Conservation (phyloP, 1,139 yeast species). For the Kurtzmaniella quercitrusa region DNA sequence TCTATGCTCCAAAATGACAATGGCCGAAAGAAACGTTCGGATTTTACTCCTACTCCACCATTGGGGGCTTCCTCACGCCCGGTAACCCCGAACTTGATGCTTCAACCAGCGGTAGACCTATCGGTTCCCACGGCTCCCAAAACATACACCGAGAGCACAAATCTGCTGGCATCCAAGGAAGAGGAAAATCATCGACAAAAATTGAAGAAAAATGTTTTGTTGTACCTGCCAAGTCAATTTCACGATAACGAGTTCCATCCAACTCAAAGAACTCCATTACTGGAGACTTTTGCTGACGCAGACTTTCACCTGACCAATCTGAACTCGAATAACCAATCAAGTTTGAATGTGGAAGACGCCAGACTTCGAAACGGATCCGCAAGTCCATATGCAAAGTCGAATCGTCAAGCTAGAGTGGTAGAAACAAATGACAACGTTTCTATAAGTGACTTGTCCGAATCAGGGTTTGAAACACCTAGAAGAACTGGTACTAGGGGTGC, state of each 20-base stretch:
- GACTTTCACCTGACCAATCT: not conserved
- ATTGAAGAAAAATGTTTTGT: slow-evolving; percentile 22
- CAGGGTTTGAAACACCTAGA: slow-evolving; percentile 3
- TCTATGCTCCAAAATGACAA: slow-evolving; percentile 3
- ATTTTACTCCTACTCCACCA: not conserved
- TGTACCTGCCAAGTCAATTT: slow-evolving; percentile 39
- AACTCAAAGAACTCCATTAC: slow-evolving; percentile 7
- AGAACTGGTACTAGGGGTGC: not conserved
- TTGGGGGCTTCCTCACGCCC: slow-evolving; percentile 5
- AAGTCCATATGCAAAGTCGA: slow-evolving; percentile 42
- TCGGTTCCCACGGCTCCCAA: not conserved
- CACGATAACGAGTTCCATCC: slow-evolving; percentile 33
- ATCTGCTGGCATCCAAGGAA: slow-evolving; percentile 1
- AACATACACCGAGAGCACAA: not conserved
- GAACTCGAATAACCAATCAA: not conserved
- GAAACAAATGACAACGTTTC: slow-evolving; percentile 32
- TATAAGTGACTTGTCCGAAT: slow-evolving; percentile 14
- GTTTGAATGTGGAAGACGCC: slow-evolving; percentile 2
- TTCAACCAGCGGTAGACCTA: slow-evolving; percentile 7
- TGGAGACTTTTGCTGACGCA: slow-evolving; percentile 1
- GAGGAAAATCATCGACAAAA: not conserved
- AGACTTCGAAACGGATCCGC: slow-evolving; percentile 15
- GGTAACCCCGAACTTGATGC: slow-evolving; percentile 3
- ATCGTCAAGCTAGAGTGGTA: slow-evolving; percentile 45
- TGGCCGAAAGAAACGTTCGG: not conserved